These are phyloP conservation scores for Irpex sp. DNA, from an alignment of 1,284 basidiomycete genomes.

Conservation along the genomic window DNA sequence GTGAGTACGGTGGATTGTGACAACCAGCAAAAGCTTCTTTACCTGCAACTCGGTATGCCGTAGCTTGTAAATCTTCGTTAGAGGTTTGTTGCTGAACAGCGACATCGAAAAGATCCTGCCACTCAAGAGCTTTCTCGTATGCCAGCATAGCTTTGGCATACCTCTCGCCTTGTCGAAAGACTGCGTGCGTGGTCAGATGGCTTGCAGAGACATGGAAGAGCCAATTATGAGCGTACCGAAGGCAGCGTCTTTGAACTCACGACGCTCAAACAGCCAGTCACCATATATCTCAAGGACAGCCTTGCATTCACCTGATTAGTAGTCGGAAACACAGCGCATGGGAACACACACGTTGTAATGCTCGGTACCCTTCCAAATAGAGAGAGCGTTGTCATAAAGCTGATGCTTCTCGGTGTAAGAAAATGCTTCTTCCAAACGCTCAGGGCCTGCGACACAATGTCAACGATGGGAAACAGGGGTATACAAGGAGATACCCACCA, in stretches of 20 bases:
- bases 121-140: conserved; percentile 82
- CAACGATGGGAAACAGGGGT: conserved; percentile 2
- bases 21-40: conserved; percentile 18
- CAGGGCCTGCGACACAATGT: conserved; percentile 37
- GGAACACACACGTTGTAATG: conserved; percentile 52
- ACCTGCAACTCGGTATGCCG: conserved; percentile 78
- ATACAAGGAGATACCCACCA: conserved; percentile 39
- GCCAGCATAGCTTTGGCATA: conserved; percentile 77
- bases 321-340: background rate
- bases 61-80: conserved; percentile 53
- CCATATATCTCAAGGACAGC: conserved; percentile 78
- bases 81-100: conserved; percentile 45
- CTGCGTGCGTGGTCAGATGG: conserved; percentile 33
- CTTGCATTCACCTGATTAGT: conserved; percentile 12
- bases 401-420: conserved; percentile 79
- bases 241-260: conserved; percentile 84
- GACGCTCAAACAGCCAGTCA: conserved; percentile 82
- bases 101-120: conserved; percentile 89
- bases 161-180: conserved; percentile 67
- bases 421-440: conserved; percentile 77
- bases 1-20: conserved; percentile 2
- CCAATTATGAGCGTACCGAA: conserved; percentile 47
- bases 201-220: background rate
- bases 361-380: conserved; percentile 66
- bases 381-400: conserved; percentile 73